Evolutionary conservation across 352 stramenopile genomes (phyloP).

Genomic region (Peronospora belbahrii): DNA sequence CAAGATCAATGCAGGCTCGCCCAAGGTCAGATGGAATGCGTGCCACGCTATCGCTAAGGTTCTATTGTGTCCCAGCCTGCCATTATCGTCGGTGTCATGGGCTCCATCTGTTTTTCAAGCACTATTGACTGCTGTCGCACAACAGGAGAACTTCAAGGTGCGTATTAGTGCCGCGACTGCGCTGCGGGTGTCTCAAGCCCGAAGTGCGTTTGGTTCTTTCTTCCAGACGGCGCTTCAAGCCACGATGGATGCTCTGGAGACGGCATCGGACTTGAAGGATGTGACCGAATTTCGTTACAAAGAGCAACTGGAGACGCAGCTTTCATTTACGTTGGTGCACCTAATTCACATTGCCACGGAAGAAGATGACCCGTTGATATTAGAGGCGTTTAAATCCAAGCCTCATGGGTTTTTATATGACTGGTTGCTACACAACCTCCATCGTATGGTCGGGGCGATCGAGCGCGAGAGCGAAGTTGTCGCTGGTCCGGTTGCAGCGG

Average conservation of each 20-base stretch:
- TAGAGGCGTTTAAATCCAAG: slow-evolving; percentile 58
- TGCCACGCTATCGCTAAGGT: slow-evolving; percentile 86
- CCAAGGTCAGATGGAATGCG: slow-evolving; percentile 84
- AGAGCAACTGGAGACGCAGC: slow-evolving; percentile 78
- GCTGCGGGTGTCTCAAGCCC: slow-evolving; percentile 57
- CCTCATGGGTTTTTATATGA: slow-evolving; percentile 77
- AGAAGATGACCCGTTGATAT: slow-evolving; percentile 66
- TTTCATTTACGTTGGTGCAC: slow-evolving; percentile 82
- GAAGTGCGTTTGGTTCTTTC: slow-evolving; percentile 65
- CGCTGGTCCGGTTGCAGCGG: slow-evolving; percentile 13
- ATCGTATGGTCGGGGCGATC: slow-evolving; percentile 69
- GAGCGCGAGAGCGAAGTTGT: slow-evolving; percentile 41
- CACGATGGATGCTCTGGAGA: slow-evolving; percentile 74
- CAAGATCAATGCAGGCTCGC: slow-evolving; percentile 74
- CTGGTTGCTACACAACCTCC: slow-evolving; percentile 82
- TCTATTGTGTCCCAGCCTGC: slow-evolving; percentile 66
- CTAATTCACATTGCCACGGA: slow-evolving; percentile 66
- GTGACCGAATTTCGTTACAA: slow-evolving; percentile 89
- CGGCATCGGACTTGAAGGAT: slow-evolving; percentile 76
- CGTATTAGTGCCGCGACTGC: slow-evolving; percentile 78
- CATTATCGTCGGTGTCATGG: slow-evolving; percentile 69
- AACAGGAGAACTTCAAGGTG: slow-evolving; percentile 88
- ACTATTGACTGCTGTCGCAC: slow-evolving; percentile 60
- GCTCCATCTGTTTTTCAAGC: slow-evolving; percentile 70
- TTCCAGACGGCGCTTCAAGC: slow-evolving; percentile 54